Conservation (phyloP, 805 yeast genomes). For the Candida bentonensis region DNA sequence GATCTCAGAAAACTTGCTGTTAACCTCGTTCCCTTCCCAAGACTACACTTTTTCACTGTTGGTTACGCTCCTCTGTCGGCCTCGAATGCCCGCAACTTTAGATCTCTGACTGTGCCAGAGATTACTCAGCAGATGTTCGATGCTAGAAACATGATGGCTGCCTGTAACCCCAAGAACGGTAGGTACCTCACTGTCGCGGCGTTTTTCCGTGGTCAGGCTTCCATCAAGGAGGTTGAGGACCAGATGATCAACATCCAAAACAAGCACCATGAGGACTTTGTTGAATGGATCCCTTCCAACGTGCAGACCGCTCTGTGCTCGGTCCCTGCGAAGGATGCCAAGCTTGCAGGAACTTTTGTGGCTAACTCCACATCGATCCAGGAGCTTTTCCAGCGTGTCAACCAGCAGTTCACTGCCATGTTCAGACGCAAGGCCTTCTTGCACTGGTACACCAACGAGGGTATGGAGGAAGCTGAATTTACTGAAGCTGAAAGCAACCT, state of each 20-base stretch:
- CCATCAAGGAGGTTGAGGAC: slow-evolving; percentile 88
- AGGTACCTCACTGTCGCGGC: slow-evolving; percentile 88
- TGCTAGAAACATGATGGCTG: slow-evolving; percentile 91
- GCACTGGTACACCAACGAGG: slow-evolving; percentile 92
- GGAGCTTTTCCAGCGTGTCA: slow-evolving; percentile 79
- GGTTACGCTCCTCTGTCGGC: slow-evolving; percentile 90
- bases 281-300: slow-evolving; percentile 93
- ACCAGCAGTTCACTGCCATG: slow-evolving; percentile 84
- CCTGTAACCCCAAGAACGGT: slow-evolving; percentile 81
- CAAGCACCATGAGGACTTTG: slow-evolving; percentile 70
- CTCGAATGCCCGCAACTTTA: slow-evolving; percentile 64
- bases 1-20: slow-evolving; percentile 90
- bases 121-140: slow-evolving; percentile 90
- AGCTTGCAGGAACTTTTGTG: slow-evolving; percentile 84
- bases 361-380: slow-evolving; percentile 90
- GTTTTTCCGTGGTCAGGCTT: slow-evolving; percentile 85
- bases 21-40: slow-evolving; percentile 87
- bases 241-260: slow-evolving; percentile 78
- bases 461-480: slow-evolving; percentile 93
- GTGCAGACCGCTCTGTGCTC: slow-evolving; percentile 90
- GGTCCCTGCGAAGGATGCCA: slow-evolving; percentile 73
- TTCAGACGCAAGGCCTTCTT: slow-evolving; percentile 88
- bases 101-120: slow-evolving; percentile 78
- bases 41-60: slow-evolving; percentile 90
- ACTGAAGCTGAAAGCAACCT: slow-evolving; percentile 87